Evolutionary conservation across 2,329 filamentous ascomycete genomes (phyloP).

Genomic region (Curvularia sp.): DNA sequence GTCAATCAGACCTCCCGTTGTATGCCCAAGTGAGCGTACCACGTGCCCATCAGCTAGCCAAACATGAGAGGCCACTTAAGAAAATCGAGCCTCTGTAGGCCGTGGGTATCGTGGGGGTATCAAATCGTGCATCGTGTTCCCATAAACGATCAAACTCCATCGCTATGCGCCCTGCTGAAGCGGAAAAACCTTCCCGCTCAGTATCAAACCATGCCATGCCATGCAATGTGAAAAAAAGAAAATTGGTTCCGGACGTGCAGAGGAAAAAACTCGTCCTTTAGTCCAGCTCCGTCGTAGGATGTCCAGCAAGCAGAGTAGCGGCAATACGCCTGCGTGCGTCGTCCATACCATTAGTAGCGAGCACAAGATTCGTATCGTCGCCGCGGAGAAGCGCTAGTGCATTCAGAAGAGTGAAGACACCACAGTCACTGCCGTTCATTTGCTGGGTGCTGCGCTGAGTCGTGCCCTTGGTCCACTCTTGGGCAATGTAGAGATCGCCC

Average conservation of each 20-base stretch:
- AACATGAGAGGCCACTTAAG: neutral
- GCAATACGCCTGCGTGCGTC: slow-evolving; percentile 69
- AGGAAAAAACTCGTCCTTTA: slow-evolving; percentile 14
- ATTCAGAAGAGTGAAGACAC: slow-evolving; percentile 79
- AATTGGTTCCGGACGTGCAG: neutral
- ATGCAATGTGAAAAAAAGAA: slow-evolving; percentile 6
- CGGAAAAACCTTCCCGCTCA: neutral
- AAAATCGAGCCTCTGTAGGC: slow-evolving; percentile 19
- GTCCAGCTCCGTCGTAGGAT: slow-evolving; percentile 34
- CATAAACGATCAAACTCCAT: slow-evolving; percentile 21
- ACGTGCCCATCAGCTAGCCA: slow-evolving; percentile 4
- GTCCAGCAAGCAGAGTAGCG: slow-evolving; percentile 67
- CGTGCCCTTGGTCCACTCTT: slow-evolving; percentile 66
- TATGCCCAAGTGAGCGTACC: neutral
- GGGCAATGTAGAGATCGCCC: slow-evolving; percentile 59
- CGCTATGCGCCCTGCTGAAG: slow-evolving; percentile 16
- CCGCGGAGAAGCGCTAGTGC: slow-evolving; percentile 64
- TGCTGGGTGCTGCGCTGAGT: slow-evolving; percentile 61
- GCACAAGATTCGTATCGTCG: slow-evolving; percentile 50
- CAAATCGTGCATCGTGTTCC: slow-evolving; percentile 21
- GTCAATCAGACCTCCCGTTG: neutral
- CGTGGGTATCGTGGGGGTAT: slow-evolving; percentile 22
- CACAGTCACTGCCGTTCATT: slow-evolving; percentile 74
- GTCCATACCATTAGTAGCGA: slow-evolving; percentile 63
- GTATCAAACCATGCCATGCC: slow-evolving; percentile 5